Evolutionary conservation across 2,329 filamentous ascomycete genomes (phyloP), one percentile per base, ranked within the genome.

Genomic region (Penicillium sp.): DNA sequence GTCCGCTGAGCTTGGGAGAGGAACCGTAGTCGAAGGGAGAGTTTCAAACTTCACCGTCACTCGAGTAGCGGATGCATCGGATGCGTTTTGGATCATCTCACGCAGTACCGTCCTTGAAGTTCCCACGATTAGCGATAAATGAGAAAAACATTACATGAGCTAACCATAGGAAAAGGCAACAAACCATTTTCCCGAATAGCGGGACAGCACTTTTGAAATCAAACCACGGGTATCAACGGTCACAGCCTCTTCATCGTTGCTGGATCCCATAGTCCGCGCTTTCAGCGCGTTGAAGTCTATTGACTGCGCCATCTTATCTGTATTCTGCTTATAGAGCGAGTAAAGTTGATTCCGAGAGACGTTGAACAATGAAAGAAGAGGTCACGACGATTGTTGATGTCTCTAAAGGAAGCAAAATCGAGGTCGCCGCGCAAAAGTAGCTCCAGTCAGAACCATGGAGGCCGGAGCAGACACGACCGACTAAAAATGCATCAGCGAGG

Each of bases 81-180:
- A 93, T n/a, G 94, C 94, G 71, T 99, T 99, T 69, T 99, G 94
- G 46, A 99, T 91, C 60, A 99, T 85, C 72, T 99, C 94, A 79
- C 94, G 85, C 18, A 99, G 77, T 12, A 84, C 85, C 12, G 83
- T 86, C 72, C 73, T 75, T 40, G 60, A 26, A 16, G 40, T 42
- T n/a, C 7, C 28, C 21, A 28, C 9, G 3, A 40, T 58, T 9
- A 55, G 24, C 12, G n/a, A 33, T 28, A 14, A 16, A n/a, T 21
- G 14, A 3, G 12, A 5, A 21, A 11, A 11, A 8, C 26, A 5
- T n/a, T 28, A 23, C 12, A 35, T 7, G 18, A 21, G 8, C 20
- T 21, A 47, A 28, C 3, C 3, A 12, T 4, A 18, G 45, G 8
- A 47, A 7, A 28, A 42, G 45, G 28, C 1, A 8, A 83, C 89